Evolutionary conservation across 2,329 filamentous ascomycete species (phyloP).

Genomic region (Nemania abortiva): DNA sequence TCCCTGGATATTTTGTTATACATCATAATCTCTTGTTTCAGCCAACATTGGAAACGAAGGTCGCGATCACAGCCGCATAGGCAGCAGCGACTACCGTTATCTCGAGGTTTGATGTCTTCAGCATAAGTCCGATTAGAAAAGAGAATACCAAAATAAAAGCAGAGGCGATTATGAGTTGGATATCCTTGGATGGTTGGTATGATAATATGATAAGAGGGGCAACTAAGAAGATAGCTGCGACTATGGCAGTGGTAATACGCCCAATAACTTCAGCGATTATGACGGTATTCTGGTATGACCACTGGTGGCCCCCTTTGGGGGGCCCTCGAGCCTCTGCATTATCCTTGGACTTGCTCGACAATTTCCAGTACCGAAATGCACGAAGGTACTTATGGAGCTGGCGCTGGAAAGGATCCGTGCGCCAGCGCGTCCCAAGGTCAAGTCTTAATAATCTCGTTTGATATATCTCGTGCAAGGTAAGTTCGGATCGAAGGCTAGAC

Average conservation of each 20-base stretch:
- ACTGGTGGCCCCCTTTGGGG: neutral
- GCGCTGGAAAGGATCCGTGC: constrained; percentile 34
- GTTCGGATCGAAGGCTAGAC: constrained; percentile 13
- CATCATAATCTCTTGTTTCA: neutral
- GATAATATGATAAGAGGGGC: neutral
- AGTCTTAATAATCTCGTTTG: constrained; percentile 17
- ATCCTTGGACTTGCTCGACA: constrained; percentile 16
- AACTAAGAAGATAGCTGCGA: neutral
- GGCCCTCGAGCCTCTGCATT: neutral
- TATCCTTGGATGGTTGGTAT: neutral
- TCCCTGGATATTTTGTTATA: too few relatives aligned
- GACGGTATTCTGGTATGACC: constrained; percentile 18
- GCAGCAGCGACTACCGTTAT: constrained; percentile 45
- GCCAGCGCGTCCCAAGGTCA: constrained; percentile 17
- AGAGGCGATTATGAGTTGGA: neutral
- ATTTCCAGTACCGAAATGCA: constrained; percentile 29
- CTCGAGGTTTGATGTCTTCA: constrained; percentile 44
- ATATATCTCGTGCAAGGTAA: constrained; percentile 18
- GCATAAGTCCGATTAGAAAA: constrained; percentile 35
- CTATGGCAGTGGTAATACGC: neutral
- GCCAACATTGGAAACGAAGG: constrained; percentile 36
- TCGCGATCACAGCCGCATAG: constrained; percentile 46
- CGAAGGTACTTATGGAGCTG: constrained; percentile 37
- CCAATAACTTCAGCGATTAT: constrained; percentile 1
- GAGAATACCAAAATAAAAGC: constrained; percentile 41